Percentiles rank a stretch among this genome's conserved stretches.
phyloP scores from a whole-genome alignment of 129 eudicot species.

The Artemisia tridentata region DNA sequence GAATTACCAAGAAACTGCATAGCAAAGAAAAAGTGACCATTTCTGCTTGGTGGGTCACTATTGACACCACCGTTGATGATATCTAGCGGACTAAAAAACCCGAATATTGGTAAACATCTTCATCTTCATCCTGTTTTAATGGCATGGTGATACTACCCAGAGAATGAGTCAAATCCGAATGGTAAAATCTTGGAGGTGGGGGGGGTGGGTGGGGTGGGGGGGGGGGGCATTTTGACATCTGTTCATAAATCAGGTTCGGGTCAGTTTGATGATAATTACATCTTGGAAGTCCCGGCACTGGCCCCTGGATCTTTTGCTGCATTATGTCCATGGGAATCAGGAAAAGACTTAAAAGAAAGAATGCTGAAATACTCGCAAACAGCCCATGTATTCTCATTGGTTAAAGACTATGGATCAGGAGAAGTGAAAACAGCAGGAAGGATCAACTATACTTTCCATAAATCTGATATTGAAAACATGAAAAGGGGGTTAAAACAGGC shows the following conservation, averaged over 20 bases:
- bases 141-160: constrained; percentile 98
- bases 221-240: constrained; percentile 82
- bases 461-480: constrained; percentile 47
- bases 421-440: constrained; percentile 54
- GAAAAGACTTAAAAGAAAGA: constrained; percentile 51
- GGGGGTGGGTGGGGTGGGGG: no score
- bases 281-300: constrained; percentile 62
- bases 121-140: constrained; percentile 78
- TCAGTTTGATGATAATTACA: constrained; percentile 24
- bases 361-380: constrained; percentile 64
- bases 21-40: constrained; percentile 74
- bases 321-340: constrained; percentile 65
- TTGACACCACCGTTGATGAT: constrained; percentile 78
- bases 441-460: constrained; percentile 35
- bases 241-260: constrained; percentile 43
- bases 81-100: constrained; percentile 71
- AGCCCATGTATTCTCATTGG: constrained; percentile 62
- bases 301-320: constrained; percentile 77
- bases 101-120: constrained; percentile 68
- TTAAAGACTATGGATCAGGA: constrained; percentile 71
- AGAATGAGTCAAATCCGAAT: constrained; percentile 29
- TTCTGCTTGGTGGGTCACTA: constrained; percentile 79
- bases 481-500: constrained; percentile 58
- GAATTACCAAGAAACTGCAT: constrained; percentile 42
- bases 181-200: constrained; percentile 62